phyloP scores from a whole-genome alignment of 2,329 filamentous ascomycete species.

The Cladosporium oxysporum region DNA sequence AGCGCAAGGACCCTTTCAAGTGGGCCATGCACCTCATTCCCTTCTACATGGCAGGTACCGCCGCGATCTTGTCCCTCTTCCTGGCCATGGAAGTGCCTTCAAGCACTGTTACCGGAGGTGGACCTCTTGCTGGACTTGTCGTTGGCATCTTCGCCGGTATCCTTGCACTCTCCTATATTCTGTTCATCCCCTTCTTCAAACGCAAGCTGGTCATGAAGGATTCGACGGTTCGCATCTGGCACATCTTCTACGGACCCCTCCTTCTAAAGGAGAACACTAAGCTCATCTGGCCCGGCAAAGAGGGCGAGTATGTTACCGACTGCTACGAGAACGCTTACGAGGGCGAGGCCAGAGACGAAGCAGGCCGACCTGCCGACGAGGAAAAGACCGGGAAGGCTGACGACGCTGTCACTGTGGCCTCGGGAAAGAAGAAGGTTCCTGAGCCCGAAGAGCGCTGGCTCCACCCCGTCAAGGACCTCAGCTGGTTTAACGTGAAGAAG shows the following conservation, averaged over 20 bases:
- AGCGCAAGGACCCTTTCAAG: conserved; percentile 50
- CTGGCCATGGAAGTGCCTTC: conserved; percentile 51
- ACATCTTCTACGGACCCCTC: conserved; percentile 52
- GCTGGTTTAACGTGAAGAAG: conserved; percentile 20
- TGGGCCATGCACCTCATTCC: conserved; percentile 52
- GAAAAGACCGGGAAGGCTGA: conserved; percentile 5
- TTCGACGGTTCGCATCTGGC: conserved; percentile 59
- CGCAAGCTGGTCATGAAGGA: conserved; percentile 61
- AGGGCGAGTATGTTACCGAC: conserved; percentile 25
- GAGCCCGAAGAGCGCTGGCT: conserved; percentile 19
- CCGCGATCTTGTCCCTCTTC: conserved; percentile 54
- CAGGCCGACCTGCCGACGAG: not conserved
- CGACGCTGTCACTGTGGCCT: not conserved
- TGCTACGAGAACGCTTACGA: conserved; percentile 27
- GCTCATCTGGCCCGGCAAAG: conserved; percentile 24
- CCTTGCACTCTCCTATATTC: conserved; percentile 51
- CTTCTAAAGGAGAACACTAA: conserved; percentile 44
- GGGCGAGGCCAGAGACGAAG: not conserved
- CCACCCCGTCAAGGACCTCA: conserved; percentile 10
- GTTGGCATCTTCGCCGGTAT: conserved; percentile 55
- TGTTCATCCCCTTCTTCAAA: conserved; percentile 62
- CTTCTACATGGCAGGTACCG: conserved; percentile 49
- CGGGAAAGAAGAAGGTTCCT: not conserved
- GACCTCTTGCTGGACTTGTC: conserved; percentile 55
- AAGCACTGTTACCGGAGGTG: conserved; percentile 20